Percentiles rank a stretch among this genome's conserved stretches.
Conservation (phyloP, 2,329 filamentous ascomycete genomes). For the Curvularia hawaiiensis region DNA sequence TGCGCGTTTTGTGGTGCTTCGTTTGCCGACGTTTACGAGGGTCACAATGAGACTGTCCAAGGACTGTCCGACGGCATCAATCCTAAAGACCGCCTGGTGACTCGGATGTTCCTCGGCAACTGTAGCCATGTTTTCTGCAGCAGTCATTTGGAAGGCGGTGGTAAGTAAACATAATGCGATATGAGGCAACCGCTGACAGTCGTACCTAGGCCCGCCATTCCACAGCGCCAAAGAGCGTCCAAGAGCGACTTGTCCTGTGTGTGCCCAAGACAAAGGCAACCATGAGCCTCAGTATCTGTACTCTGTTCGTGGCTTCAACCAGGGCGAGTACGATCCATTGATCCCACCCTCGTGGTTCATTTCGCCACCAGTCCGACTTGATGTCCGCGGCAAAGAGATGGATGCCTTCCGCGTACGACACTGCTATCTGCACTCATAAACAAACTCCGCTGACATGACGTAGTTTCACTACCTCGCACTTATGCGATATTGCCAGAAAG, state of each 20-base stretch:
- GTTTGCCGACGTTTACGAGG: conserved; percentile 53
- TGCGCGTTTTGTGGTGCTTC: conserved; percentile 55
- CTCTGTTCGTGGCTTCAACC: conserved; percentile 51
- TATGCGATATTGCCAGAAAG: conserved; percentile 34
- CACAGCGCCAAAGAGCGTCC: conserved; percentile 50
- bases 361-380: conserved; percentile 52
- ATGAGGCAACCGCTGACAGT: conserved; percentile 2
- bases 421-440: not conserved
- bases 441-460: conserved; percentile 12
- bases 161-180: conserved; percentile 38
- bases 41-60: conserved; percentile 42
- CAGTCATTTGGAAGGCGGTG: conserved; percentile 55
- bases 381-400: conserved; percentile 43
- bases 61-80: conserved; percentile 47
- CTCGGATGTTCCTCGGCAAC: conserved; percentile 53
- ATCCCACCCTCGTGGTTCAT: conserved; percentile 53
- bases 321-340: conserved; percentile 49
- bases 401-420: conserved; percentile 50
- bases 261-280: conserved; percentile 46
- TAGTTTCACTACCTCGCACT: conserved; percentile 56
- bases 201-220: conserved; percentile 52
- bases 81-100: conserved; percentile 47
- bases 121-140: conserved; percentile 58
- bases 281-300: conserved; percentile 47
- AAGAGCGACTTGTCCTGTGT: conserved; percentile 53